Percentiles rank a stretch among this genome's conserved stretches.
Evolutionary conservation across 139 green algal species (phyloP).

Genomic region (Micromonas commoda): DNA sequence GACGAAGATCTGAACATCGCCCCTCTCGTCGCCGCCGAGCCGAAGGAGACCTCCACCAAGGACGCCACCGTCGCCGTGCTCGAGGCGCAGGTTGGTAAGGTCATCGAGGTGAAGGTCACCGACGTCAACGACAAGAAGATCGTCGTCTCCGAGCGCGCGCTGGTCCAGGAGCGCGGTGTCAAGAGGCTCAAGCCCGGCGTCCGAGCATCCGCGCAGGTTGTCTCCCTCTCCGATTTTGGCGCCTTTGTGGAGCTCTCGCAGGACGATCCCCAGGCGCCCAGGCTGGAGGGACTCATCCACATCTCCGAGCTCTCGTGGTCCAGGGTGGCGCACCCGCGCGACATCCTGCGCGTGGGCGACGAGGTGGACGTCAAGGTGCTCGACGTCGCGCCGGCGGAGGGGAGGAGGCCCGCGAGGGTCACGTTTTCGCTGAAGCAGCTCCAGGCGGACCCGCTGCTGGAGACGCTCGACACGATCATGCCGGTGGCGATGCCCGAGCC

Average conservation of each 20-base stretch:
- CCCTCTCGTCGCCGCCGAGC: neutral
- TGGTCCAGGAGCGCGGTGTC: slow-evolving; percentile 39
- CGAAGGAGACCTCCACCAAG: neutral
- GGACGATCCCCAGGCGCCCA: neutral
- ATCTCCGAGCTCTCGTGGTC: slow-evolving; percentile 54
- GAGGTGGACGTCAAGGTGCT: slow-evolving; percentile 31
- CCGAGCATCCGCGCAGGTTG: slow-evolving; percentile 40
- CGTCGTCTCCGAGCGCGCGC: slow-evolving; percentile 44
- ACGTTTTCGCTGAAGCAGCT: slow-evolving; percentile 42
- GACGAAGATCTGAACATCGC: too few relatives aligned
- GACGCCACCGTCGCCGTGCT: neutral
- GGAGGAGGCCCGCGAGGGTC: neutral
- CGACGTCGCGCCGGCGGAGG: too few relatives aligned
- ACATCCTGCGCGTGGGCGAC: slow-evolving; percentile 32
- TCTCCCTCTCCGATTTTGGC: slow-evolving; percentile 43
- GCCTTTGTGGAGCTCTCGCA: slow-evolving; percentile 46
- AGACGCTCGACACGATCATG: slow-evolving; percentile 49
- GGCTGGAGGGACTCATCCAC: slow-evolving; percentile 45
- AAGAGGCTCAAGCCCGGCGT: slow-evolving; percentile 37
- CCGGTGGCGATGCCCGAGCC: slow-evolving; percentile 29
- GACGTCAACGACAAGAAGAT: slow-evolving; percentile 38
- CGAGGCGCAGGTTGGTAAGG: slow-evolving; percentile 23
- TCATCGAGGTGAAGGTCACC: slow-evolving; percentile 42
- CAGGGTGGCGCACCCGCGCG: slow-evolving; percentile 29
- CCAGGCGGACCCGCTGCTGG: slow-evolving; percentile 42